A percentile compares a stretch with the other conserved stretches of the same genome.
phyloP scores from a whole-genome alignment of 1,284 basidiomycete species.

The Ganoderma sp. region DNA sequence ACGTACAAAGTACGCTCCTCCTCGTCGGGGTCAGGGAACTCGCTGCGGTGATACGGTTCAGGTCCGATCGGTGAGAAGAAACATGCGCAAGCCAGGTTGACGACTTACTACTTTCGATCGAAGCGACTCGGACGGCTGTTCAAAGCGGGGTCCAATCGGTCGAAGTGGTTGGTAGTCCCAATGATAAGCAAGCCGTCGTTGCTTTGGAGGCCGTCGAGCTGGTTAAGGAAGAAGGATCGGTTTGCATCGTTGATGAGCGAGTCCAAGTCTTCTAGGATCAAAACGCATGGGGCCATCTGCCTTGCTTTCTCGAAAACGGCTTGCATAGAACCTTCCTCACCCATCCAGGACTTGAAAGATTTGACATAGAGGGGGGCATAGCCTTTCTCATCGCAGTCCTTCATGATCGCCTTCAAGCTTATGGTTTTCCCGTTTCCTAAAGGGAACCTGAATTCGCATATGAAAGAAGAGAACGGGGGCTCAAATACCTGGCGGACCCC shows the following conservation, averaged over 20 bases:
- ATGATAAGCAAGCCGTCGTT: conserved; percentile 83
- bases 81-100: neutral
- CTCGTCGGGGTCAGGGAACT: conserved; percentile 68
- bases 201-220: conserved; percentile 74
- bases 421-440: conserved; percentile 85
- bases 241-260: conserved; percentile 78
- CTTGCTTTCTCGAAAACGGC: conserved; percentile 71
- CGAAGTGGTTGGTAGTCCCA: conserved; percentile 85
- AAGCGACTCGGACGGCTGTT: conserved; percentile 81
- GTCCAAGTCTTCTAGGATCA: conserved; percentile 84
- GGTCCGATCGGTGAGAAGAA: neutral
- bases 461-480: neutral
- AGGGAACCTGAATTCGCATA: neutral
- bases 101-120: conserved; percentile 79
- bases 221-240: conserved; percentile 86
- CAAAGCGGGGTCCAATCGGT: conserved; percentile 75
- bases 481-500: conserved; percentile 68
- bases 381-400: conserved; percentile 61
- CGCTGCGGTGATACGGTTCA: conserved; percentile 42
- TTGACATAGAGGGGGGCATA: conserved; percentile 80
- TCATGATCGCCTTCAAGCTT: conserved; percentile 78
- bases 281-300: conserved; percentile 70
- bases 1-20: conserved; percentile 70
- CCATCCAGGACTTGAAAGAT: conserved; percentile 65
- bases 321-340: conserved; percentile 73